Evolutionary conservation across 2,329 filamentous ascomycete genomes (phyloP).

Genomic region (Lachnellula cervina): DNA sequence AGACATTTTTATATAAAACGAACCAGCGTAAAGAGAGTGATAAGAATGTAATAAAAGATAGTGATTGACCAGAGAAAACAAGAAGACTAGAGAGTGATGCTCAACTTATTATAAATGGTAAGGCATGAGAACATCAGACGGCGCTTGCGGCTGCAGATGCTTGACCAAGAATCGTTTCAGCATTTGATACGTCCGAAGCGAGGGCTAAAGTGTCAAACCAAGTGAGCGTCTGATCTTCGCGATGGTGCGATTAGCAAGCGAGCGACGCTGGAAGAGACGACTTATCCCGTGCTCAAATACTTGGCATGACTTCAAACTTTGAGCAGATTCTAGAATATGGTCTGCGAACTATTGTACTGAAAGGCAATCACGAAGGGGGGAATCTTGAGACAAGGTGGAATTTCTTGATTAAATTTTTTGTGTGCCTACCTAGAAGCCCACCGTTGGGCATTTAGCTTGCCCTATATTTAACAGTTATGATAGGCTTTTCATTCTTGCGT

Average conservation of each 20-base stretch:
- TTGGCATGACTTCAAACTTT: too few relatives aligned
- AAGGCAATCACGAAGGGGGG: too few relatives aligned
- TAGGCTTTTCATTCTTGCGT: too few relatives aligned
- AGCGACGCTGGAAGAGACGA: not conserved
- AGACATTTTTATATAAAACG: not conserved
- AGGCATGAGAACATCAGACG: not conserved
- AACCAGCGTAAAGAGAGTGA: not conserved
- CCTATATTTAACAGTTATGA: too few relatives aligned
- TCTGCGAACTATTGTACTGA: too few relatives aligned
- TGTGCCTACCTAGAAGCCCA: too few relatives aligned
- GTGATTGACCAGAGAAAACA: conserved; percentile 15
- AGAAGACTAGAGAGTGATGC: conserved; percentile 6
- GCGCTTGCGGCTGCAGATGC: conserved; percentile 2
- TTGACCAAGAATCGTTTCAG: not conserved
- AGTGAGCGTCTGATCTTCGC: conserved; percentile 16
- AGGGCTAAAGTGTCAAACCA: conserved; percentile 4
- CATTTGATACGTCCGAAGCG: conserved; percentile 7
- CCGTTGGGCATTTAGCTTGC: too few relatives aligned
- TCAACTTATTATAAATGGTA: conserved; percentile 12
- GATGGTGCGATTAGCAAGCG: not conserved
- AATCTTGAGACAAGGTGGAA: too few relatives aligned
- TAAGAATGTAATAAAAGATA: not conserved
- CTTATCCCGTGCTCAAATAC: not conserved
- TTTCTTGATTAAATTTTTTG: too few relatives aligned
- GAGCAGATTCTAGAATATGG: too few relatives aligned